Base-by-base conservation (phyloP, 306 rosid genomes). In the Acmispon strigosus region DNA sequence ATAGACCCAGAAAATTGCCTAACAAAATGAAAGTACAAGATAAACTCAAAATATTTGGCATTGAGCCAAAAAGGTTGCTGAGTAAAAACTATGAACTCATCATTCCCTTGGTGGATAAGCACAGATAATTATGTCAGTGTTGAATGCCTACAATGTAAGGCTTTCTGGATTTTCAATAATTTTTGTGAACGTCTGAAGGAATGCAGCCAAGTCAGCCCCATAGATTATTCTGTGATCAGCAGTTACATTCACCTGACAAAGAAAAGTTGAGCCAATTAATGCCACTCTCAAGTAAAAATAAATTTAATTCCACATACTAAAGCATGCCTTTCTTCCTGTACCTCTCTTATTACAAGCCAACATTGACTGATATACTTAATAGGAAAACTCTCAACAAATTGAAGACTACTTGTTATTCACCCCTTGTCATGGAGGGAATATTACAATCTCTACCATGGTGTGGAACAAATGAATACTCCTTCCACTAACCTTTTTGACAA, bases 171-270 rank as follows among this genome's bases (percentile, higher is more conserved):
- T 81, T 83, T 91, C 88, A 65, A 89, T 69, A 20, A 91, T 82
- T 82, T 89, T 89, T 62, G 93, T 86, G 83, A 91, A 89, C 14
- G 96, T 87, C 81, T 84, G 78, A 59, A 89, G 91, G 87, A 91
- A 91, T 73, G 90, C 90, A 18, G 97, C 97, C 89, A 91, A 83
- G 74, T 89, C 96, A 27, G 97, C 97, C 52, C 97, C 97, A 49
- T 91, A 91, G 53, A 91, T 75, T 66, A 91, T 79, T 56, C 96
- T 87, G 87, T 91, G 97, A 87, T 91, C 97, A 20, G 92, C 93
- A 1, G 97, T 91, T 65, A 91, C 97, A 66, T 91, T 91, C 84
- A 91, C 97, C 97, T 91, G 90, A 74, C 55, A 82, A 86, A 60
- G 66, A 45, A 69, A 61, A 67, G 39, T 66, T 69, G 34, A n/a